These are phyloP conservation scores for Fusarium transvaalense DNA, from an alignment of 2,329 filamentous ascomycete genomes.

Conservation along the genomic window DNA sequence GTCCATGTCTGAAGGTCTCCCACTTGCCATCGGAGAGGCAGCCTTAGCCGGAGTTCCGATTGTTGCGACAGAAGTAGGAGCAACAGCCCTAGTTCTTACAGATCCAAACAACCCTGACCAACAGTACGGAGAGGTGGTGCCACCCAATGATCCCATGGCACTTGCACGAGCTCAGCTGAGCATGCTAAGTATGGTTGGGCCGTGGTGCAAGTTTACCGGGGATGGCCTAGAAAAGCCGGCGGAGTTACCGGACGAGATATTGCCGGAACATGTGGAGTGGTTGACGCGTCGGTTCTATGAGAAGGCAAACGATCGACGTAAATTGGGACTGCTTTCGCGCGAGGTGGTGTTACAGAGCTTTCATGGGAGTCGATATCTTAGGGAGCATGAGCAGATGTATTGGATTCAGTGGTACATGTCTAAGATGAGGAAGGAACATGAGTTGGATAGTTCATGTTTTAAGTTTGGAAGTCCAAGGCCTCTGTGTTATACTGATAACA, in stretches of 20 bases:
- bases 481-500: neutral
- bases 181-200: constrained; percentile 39
- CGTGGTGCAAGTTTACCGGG: constrained; percentile 31
- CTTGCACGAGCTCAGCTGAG: constrained; percentile 34
- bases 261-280: constrained; percentile 29
- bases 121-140: constrained; percentile 41
- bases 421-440: constrained; percentile 1
- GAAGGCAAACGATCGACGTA: constrained; percentile 24
- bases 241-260: constrained; percentile 32
- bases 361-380: constrained; percentile 35
- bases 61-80: constrained; percentile 39
- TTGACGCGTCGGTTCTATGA: constrained; percentile 29
- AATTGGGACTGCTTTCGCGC: constrained; percentile 33
- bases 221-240: constrained; percentile 11
- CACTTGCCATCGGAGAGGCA: constrained; percentile 38
- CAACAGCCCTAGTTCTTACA: constrained; percentile 35
- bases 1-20: constrained; percentile 38
- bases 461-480: neutral
- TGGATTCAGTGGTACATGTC: constrained; percentile 39
- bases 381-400: constrained; percentile 42
- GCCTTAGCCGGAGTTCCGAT: constrained; percentile 38
- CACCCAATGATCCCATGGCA: constrained; percentile 36
- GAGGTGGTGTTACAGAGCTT: constrained; percentile 37
- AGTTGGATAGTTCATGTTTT: neutral
- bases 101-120: constrained; percentile 34